Base-by-base conservation (phyloP, 2,329 filamentous ascomycete species). In the Talaromyces sp. region DNA sequence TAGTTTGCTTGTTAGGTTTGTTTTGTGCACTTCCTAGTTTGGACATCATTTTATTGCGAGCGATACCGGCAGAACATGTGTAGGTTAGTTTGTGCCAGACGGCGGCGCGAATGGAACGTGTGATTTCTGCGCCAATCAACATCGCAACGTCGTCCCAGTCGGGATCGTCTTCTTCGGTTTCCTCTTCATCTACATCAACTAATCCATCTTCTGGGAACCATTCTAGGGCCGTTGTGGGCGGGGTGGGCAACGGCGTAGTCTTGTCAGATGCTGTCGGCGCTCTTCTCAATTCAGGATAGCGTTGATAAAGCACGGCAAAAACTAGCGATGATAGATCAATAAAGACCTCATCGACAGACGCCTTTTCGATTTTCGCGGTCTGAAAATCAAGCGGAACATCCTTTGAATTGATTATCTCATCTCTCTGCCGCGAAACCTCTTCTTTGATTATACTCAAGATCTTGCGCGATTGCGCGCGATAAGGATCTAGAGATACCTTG, bases 101-200 rank as follows among this genome's bases (percentile, higher is more conserved):
- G 60, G 85, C 82, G 25, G 82, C 82, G 60, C 95, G 87, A 19
- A 98, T 85, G 67, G 87, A 84, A 22, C 92, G 87, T 38, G 97
- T 88, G 71, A 98, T 95, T 74, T 97, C 93, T 1, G 93, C 93
- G 0, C 91, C 95, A 72, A 97, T 87, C 34, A 92, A 83, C 75
- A 96, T 91, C 17, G 87, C 91, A 69, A 98, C 85, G 80, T 99
- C 95, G 76, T 99, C 94, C 95, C 95, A 99, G 78, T 99, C 95
- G 0, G 92, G 92, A 72, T 96, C 90, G 70, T 90, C 85, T 22
- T 89, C 85, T 76, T 96, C 93, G 11, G 86, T 86, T 67, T 93
- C 86, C 27, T 83, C 82, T 45, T 87, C 83, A 69, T 95, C 89
- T 58, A 97, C 81, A 74, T 93, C 92, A 17, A 96, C 83, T 64